Percentiles rank a stretch among this genome's conserved stretches.
phyloP scores from a whole-genome alignment of 768 basidiomycete genomes.

The Rhodosporidiobolus odoratus region DNA sequence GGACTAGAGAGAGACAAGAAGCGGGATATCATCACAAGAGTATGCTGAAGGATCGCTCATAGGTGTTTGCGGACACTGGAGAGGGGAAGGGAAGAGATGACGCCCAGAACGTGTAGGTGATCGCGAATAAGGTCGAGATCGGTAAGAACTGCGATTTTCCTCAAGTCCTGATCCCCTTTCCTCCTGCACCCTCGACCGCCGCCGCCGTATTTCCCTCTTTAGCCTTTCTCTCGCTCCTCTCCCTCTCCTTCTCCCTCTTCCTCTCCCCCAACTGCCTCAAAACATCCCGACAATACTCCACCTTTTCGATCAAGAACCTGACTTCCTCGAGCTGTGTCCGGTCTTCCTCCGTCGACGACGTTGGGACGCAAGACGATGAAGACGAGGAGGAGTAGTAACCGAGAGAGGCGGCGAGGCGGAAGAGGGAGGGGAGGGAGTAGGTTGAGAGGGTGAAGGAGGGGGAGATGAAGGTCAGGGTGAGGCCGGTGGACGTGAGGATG shows the following conservation, averaged over 20 bases:
- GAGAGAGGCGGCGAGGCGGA: conserved; percentile 21
- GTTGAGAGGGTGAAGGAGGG: conserved; percentile 38
- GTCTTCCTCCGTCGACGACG: conserved; percentile 2
- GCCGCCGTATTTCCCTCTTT: not conserved
- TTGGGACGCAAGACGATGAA: not conserved
- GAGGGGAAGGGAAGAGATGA: too few species aligned
- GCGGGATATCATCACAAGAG: too few species aligned
- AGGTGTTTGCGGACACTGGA: too few species aligned
- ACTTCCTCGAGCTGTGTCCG: conserved; percentile 9
- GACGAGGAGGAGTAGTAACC: conserved; percentile 17
- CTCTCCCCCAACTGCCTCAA: conserved; percentile 46
- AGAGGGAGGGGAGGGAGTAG: conserved; percentile 34
- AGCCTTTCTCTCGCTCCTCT: not conserved
- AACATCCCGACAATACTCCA: conserved; percentile 82
- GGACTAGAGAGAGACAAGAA: too few species aligned
- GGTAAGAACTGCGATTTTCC: too few species aligned
- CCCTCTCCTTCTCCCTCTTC: conserved; percentile 11
- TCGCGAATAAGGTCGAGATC: too few species aligned
- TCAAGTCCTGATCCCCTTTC: too few species aligned
- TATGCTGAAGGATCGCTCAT: not conserved
- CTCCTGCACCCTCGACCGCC: not conserved
- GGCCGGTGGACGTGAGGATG: conserved; percentile 73
- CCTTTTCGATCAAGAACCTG: conserved; percentile 60
- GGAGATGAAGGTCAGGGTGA: conserved; percentile 75
- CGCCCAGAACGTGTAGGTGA: too few species aligned